Percentiles rank a stretch among this genome's conserved stretches.
These are phyloP conservation scores for Beta lomatogona DNA, from an alignment of 179 eudicot genomes.

Conservation along the genomic window DNA sequence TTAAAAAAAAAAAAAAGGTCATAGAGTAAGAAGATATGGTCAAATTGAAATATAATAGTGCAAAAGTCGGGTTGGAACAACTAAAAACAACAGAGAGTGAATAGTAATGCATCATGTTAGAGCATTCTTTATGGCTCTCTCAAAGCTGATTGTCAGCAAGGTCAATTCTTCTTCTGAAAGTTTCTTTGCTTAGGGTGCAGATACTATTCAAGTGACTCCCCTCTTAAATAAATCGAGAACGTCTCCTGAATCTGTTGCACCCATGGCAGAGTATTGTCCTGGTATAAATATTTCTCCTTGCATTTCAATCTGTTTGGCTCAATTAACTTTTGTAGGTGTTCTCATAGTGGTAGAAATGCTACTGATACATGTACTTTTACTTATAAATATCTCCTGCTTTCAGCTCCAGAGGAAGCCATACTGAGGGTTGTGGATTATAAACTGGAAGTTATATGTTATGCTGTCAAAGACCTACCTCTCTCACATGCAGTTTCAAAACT, in stretches of 20 bases:
- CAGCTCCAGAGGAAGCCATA: constrained; percentile 59
- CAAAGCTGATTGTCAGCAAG: constrained; percentile 4
- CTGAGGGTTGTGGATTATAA: constrained; percentile 63
- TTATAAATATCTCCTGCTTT: constrained; percentile 16
- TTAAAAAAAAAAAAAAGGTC: no score
- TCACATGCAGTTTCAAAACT: constrained; percentile 60
- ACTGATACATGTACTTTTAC: not conserved
- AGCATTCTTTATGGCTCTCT: not conserved
- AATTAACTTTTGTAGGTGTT: not conserved
- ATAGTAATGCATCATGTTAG: not conserved
- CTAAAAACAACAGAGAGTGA: no score
- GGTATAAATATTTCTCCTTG: constrained; percentile 41
- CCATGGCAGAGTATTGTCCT: constrained; percentile 72
- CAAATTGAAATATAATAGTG: no score
- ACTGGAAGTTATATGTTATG: constrained; percentile 81
- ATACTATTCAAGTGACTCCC: constrained; percentile 66
- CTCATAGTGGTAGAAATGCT: not conserved
- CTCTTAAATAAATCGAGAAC: constrained; percentile 54
- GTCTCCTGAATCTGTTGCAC: constrained; percentile 55
- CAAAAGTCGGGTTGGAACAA: no score
- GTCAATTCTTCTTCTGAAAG: constrained; percentile 23
- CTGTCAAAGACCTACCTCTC: constrained; percentile 69
- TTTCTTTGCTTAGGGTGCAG: constrained; percentile 77
- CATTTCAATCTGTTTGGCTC: not conserved
- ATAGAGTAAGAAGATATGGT: no score